These are phyloP conservation scores for Echria macrotheca DNA, from an alignment of 495 filamentous ascomycete species.

Conservation along the genomic window DNA sequence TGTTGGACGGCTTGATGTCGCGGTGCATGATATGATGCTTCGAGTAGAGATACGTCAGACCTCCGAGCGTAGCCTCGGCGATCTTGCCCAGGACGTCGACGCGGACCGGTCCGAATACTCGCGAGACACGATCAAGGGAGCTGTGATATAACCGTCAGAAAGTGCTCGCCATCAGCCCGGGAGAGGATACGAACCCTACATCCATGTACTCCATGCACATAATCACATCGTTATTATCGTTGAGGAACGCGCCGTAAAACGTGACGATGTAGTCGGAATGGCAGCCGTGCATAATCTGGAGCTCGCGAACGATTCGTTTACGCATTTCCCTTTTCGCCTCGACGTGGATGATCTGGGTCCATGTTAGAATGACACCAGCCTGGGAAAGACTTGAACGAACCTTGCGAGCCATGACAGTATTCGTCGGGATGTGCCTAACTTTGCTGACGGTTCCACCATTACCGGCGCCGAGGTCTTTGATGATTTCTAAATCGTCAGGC, in stretches of 20 bases:
- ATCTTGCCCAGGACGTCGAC: slow-evolving; percentile 99
- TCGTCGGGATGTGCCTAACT: slow-evolving; percentile 89
- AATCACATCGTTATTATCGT: slow-evolving; percentile 91
- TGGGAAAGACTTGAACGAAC: slow-evolving; percentile 41
- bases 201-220: slow-evolving; percentile 99
- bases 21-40: slow-evolving; percentile 96
- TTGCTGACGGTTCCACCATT: slow-evolving; percentile 98
- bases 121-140: slow-evolving; percentile 90
- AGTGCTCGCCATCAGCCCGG: neutral
- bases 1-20: slow-evolving; percentile 97
- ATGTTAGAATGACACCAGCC: neutral
- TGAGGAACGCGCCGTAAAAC: slow-evolving; percentile 95
- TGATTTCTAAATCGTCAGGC: slow-evolving; percentile 83
- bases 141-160: slow-evolving; percentile 53
- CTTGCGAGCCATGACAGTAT: slow-evolving; percentile 96
- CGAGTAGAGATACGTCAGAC: slow-evolving; percentile 89
- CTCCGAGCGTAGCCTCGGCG: slow-evolving; percentile 91
- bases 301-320: slow-evolving; percentile 90
- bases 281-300: slow-evolving; percentile 97
- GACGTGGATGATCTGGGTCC: slow-evolving; percentile 94
- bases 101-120: slow-evolving; percentile 87
- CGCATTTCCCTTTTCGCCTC: slow-evolving; percentile 95
- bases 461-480: slow-evolving; percentile 91
- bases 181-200: slow-evolving; percentile 68
- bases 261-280: slow-evolving; percentile 94